Base-by-base conservation (phyloP, 176 grass and related monocot species). In the Themeda triandra region DNA sequence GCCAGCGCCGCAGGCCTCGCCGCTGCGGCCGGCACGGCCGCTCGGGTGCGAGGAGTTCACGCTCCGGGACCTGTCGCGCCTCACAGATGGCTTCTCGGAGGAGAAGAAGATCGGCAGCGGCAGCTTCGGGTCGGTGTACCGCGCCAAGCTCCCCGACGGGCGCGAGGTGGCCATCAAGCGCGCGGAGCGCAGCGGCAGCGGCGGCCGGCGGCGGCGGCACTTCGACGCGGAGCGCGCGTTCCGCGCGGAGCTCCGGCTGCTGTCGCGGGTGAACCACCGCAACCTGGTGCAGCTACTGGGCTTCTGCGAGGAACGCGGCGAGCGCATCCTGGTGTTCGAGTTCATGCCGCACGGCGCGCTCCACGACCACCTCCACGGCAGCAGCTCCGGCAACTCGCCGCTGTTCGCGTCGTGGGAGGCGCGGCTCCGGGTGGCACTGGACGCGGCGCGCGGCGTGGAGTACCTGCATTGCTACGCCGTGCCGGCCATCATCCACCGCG, bases 401-500 rank as follows among this genome's bases (percentile, higher is more conserved):
- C 74, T 95, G 63, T 91, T 88, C 75, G 77, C 93, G 71, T 94
- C 91, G 42, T 99, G 96, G 96, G 85, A 83, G 59, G 80, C 84
- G 58, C 80, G 96, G 78, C 81, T 99, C 2, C 86, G 78, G 0
- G 86, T 96, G 66, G 96, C 93, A 19, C 89, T 99, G 24, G 96
- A 96, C 88, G 91, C 96, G 8, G 96, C 96, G 19, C 88, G 96
- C 4, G 96, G 96, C 4, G 82, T 99, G 23, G 93, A 96, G 87
- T 99, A 99, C 90, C 87, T 96, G 77, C 96, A 99, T 87, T 90
- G 91, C 45, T 99, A 99, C 72, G 96, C 96, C 42, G 96, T 99
- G 70, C 96, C 96, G 42, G 56, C 84, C 24, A 92, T 99, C 80
- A 96, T 99, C 79, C 96, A 99, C 90, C 89, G 96, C 23, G 93